These are phyloP conservation scores for Porcisia deanei DNA, from an alignment of 208 protist genomes.

Conservation along the genomic window DNA sequence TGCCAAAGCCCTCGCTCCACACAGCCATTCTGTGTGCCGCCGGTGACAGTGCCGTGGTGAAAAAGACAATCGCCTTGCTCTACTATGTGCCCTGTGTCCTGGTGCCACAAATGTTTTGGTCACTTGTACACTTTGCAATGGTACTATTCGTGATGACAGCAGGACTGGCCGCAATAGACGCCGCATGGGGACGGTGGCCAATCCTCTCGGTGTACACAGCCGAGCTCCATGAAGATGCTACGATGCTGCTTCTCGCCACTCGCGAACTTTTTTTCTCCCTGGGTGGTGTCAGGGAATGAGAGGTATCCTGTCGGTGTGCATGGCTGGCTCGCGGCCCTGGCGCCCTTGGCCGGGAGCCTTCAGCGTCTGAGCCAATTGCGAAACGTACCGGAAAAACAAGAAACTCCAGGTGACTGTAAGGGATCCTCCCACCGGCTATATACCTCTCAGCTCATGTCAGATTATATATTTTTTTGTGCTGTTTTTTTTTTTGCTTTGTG, in stretches of 20 bases:
- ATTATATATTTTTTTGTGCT: not conserved
- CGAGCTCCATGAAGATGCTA: not conserved
- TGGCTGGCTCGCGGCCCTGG: not conserved
- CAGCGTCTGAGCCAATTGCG: not conserved
- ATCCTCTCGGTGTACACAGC: not conserved
- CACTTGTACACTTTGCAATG: not conserved
- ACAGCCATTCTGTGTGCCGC: constrained; percentile 4
- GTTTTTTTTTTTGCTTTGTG: not conserved
- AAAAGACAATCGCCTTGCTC: not conserved
- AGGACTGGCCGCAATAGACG: constrained; percentile 6
- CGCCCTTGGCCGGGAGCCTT: not conserved
- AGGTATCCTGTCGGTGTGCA: not conserved
- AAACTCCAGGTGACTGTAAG: not conserved
- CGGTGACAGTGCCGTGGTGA: not conserved
- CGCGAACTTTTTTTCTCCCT: not conserved
- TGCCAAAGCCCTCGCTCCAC: constrained; percentile 14
- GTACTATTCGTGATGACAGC: constrained; percentile 1
- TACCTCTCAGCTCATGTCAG: too few relatives aligned
- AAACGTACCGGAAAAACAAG: not conserved
- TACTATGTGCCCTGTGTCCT: not conserved
- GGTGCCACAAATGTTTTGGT: not conserved
- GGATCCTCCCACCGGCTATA: not conserved
- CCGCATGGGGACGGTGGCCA: constrained; percentile 6
- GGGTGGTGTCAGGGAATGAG: not conserved
- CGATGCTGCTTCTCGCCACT: not conserved